Percentiles rank a stretch among this genome's conserved stretches.
These are phyloP conservation scores for Arthroderma sp. DNA, from an alignment of 2,329 filamentous ascomycete species.

Conservation along the genomic window DNA sequence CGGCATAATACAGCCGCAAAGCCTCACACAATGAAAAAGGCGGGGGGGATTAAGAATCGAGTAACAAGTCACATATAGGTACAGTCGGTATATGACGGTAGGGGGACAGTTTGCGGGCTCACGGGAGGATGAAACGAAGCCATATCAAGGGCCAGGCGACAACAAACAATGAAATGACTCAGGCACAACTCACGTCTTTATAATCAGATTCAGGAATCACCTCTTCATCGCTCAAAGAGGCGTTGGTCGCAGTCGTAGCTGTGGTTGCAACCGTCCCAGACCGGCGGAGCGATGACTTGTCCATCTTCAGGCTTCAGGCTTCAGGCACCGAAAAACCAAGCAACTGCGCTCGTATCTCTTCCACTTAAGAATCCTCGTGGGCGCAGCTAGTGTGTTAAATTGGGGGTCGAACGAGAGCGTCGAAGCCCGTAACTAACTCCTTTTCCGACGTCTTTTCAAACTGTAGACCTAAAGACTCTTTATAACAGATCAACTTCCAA, in stretches of 20 bases:
- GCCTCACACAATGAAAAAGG: no score
- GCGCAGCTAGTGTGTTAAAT: no score
- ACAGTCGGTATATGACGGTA: no score
- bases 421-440: background rate
- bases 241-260: constrained; percentile 5
- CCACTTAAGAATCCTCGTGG: no score
- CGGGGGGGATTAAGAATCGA: background rate
- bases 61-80: background rate
- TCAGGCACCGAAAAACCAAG: no score
- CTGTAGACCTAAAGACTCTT: background rate
- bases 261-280: constrained; percentile 12
- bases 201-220: constrained; percentile 28
- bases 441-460: background rate
- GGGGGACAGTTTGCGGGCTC: no score
- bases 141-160: background rate
- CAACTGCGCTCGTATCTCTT: no score
- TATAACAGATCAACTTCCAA: background rate
- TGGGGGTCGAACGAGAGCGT: no score
- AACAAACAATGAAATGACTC: constrained; percentile 8
- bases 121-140: background rate
- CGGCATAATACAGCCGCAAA: no score
- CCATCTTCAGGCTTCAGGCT: no score
- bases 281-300: constrained; percentile 2
- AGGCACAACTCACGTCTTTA: constrained; percentile 23
- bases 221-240: constrained; percentile 12